phyloP scores from a whole-genome alignment of 2,329 filamentous ascomycete species.

The Microsporum audouinii region DNA sequence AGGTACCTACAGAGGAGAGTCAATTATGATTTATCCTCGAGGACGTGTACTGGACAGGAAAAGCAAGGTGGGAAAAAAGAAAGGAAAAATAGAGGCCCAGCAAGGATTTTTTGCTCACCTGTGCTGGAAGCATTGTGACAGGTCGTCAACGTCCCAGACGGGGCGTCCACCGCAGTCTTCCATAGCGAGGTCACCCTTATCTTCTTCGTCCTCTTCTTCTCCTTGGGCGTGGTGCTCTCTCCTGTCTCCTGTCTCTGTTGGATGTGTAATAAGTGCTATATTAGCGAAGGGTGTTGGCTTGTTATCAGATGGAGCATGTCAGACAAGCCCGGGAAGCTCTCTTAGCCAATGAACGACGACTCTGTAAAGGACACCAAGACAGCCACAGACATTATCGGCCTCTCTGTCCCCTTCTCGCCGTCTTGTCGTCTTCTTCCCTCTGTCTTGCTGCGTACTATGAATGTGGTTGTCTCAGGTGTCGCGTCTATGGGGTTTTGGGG shows the following conservation, averaged over 20 bases:
- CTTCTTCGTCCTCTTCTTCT: too few species aligned
- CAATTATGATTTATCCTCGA: neutral
- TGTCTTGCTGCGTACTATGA: neutral
- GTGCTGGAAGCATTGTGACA: conserved; percentile 50
- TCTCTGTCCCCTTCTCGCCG: neutral
- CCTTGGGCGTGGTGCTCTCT: neutral
- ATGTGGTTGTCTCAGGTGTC: neutral
- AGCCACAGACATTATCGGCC: neutral
- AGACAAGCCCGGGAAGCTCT: neutral
- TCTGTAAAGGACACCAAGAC: neutral
- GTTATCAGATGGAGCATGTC: neutral
- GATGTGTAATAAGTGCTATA: neutral
- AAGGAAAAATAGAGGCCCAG: neutral
- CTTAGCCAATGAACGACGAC: neutral
- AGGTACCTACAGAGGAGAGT: conserved; percentile 43
- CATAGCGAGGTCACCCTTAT: conserved; percentile 27
- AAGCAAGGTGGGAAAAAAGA: neutral
- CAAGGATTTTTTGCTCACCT: conserved; percentile 29
- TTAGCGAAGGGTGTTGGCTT: neutral
- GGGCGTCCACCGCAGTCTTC: conserved; percentile 47
- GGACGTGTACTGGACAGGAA: neutral
- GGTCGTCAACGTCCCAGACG: conserved; percentile 51
- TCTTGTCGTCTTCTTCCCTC: neutral
- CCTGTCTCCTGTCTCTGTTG: neutral
- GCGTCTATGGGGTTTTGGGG: too few species aligned